Evolutionary conservation across 1,284 basidiomycete species (phyloP).

Genomic region (Cutaneotrichosporon cavernicola): DNA sequence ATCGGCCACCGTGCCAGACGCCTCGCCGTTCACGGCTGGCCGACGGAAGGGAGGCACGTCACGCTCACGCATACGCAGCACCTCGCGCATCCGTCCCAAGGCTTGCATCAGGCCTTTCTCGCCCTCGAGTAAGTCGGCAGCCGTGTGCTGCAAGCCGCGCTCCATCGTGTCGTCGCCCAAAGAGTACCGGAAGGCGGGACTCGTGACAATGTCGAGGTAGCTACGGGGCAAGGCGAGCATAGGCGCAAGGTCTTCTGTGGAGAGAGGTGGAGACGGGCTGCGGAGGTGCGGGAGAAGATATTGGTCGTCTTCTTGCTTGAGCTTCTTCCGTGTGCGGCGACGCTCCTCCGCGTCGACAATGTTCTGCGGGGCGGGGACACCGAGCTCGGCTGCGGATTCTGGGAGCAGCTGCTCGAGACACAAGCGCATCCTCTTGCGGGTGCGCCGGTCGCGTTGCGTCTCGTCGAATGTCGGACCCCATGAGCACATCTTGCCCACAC

Average conservation of each 20-base stretch:
- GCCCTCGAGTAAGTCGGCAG: conserved; percentile 51
- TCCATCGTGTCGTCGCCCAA: conserved; percentile 52
- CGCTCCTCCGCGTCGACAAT: conserved; percentile 34
- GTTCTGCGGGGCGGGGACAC: conserved; percentile 36
- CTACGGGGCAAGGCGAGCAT: conserved; percentile 46
- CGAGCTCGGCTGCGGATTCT: conserved; percentile 42
- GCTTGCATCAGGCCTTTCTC: conserved; percentile 51
- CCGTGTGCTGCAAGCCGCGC: conserved; percentile 49
- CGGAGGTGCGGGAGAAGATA: conserved; percentile 46
- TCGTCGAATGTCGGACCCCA: conserved; percentile 51
- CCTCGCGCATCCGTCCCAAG: conserved; percentile 46
- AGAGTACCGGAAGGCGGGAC: conserved; percentile 50
- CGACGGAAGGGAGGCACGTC: conserved; percentile 33
- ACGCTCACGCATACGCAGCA: conserved; percentile 38
- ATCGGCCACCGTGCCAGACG: neutral
- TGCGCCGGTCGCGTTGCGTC: conserved; percentile 30
- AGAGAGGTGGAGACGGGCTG: conserved; percentile 46
- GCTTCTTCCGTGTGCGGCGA: conserved; percentile 32
- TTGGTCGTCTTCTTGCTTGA: conserved; percentile 33
- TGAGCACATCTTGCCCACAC: conserved; percentile 50
- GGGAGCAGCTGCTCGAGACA: conserved; percentile 47
- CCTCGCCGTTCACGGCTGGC: conserved; percentile 5
- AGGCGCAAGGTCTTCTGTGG: conserved; percentile 44
- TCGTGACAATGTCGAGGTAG: conserved; percentile 51
- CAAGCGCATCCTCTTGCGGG: conserved; percentile 40